Base-by-base conservation (phyloP, 2,329 filamentous ascomycete species). In the Gnomoniopsis sp. region DNA sequence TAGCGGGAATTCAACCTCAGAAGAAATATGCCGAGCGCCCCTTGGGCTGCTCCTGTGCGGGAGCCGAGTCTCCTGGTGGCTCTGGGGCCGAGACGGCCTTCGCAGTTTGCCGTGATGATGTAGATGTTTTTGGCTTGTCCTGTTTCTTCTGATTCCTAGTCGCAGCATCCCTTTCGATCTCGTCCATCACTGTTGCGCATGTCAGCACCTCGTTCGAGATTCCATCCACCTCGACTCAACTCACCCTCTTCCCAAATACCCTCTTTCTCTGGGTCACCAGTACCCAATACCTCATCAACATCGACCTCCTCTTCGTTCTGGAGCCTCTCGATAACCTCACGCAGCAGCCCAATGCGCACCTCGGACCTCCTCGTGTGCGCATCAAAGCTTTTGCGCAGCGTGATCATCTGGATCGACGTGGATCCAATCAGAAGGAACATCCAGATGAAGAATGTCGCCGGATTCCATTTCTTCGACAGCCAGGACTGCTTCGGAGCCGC, bases 361-460 rank as follows among this genome's bases (percentile, higher is more conserved):
- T 96, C 90, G 6, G 92, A 88, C 65, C 87, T 86, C 53, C 93
- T 85, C 68, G 81, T 85, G 66, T 89, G 93, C 11, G 87, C 85
- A 34, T 82, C 79, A 68, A 87, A 89, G 53, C 93, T 88, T 66
- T 89, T 90, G 67, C 88, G 88, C 67, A 98, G 72, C 38, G 87
- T 81, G 68, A 99, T 88, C 81, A 95, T 90, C 68, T 97, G 90
- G 66, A 99, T 97, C 15, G 93, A 90, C 80, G 97, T 96, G 62
- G 91, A 96, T 3, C 96, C 96, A 64, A 98, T 93, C 63, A 98
- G 81, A 44, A 92, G 78, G 68, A 92, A 92, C 63, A 93, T 90
- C 66, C 87, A 78, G 65, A 93, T 90, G 72, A 88, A 95, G 68
- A 91, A 93, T 0, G 88, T 92, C 21, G 89, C 89, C 2, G 90